Evolutionary conservation across 2,329 filamentous ascomycete species (phyloP).

Genomic region (Passalora sequoiae): DNA sequence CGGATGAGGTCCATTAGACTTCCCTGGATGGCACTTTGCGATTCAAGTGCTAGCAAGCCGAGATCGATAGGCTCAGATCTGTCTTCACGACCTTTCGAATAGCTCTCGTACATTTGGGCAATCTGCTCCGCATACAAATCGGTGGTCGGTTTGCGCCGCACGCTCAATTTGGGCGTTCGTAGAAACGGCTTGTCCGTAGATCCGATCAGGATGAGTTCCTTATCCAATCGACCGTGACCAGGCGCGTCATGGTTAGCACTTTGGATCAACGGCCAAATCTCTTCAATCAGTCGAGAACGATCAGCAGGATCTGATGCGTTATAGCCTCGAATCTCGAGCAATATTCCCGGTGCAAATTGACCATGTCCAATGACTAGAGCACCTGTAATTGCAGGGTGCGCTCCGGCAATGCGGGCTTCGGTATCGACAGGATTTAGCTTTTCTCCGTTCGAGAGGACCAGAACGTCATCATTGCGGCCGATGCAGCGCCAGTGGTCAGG

Average conservation of each 20-base stretch:
- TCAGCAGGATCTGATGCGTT: not conserved
- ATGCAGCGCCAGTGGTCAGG: slow-evolving; percentile 18
- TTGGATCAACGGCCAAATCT: slow-evolving; percentile 2
- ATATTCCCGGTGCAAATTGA: slow-evolving; percentile 12
- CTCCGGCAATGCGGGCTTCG: slow-evolving; percentile 14
- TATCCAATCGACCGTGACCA: slow-evolving; percentile 38
- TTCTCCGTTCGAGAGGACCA: slow-evolving; percentile 25
- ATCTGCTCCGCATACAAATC: not conserved
- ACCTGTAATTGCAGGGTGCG: slow-evolving; percentile 23
- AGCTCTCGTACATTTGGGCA: not conserved
- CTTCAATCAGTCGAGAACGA: not conserved
- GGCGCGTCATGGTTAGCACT: not conserved
- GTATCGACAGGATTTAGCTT: slow-evolving; percentile 17
- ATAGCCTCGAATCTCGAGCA: not conserved
- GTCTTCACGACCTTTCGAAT: not conserved
- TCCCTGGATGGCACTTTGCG: not conserved
- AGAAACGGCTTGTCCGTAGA: slow-evolving; percentile 42
- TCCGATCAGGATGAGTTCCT: slow-evolving; percentile 40
- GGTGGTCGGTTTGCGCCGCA: not conserved
- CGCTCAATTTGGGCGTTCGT: not conserved
- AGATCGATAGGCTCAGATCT: no score
- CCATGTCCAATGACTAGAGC: slow-evolving; percentile 29
- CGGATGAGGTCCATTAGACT: not conserved
- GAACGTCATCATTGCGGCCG: slow-evolving; percentile 23
- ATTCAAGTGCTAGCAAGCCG: no score